phyloP scores from a whole-genome alignment of 768 basidiomycete species.

The Psilocybe azurescens region DNA sequence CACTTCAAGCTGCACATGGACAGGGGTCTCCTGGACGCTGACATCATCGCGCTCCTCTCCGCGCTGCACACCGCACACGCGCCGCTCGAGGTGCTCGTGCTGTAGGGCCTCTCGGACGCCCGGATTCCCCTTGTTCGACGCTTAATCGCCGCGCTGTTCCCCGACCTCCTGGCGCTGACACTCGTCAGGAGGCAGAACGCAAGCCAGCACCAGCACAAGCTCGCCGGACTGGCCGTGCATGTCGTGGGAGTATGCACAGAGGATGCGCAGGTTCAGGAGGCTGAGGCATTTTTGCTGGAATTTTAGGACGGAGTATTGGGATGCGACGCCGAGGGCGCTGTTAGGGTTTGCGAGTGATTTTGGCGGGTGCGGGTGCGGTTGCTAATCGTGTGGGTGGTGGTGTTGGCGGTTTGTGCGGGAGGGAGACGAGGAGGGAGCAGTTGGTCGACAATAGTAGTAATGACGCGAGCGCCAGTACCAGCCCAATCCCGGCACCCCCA shows the following conservation, averaged over 20 bases:
- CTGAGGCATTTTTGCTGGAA: conserved; percentile 35
- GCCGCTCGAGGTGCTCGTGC: conserved; percentile 27
- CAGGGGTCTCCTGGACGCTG: conserved; percentile 26
- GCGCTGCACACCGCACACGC: conserved; percentile 19
- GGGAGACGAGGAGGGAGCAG: background rate
- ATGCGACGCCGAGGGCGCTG: conserved; percentile 25
- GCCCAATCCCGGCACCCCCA: too few species aligned
- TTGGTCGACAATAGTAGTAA: background rate
- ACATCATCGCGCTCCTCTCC: conserved; percentile 17
- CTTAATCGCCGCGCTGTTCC: conserved; percentile 23
- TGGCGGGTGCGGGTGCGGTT: background rate
- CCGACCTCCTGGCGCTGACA: conserved; percentile 28
- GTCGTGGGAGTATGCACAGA: conserved; percentile 31
- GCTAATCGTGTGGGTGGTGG: too few species aligned
- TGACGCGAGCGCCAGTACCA: background rate
- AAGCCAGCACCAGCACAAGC: conserved; percentile 26
- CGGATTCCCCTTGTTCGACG: conserved; percentile 22
- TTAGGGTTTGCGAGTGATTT: conserved; percentile 27
- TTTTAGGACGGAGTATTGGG: conserved; percentile 29
- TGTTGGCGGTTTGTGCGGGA: too few species aligned
- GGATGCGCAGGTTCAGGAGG: conserved; percentile 16
- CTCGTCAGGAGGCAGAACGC: conserved; percentile 29
- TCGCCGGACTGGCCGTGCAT: conserved; percentile 29
- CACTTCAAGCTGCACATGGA: conserved; percentile 33
- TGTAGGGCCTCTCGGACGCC: conserved; percentile 31